A percentile compares a stretch with the other conserved stretches of the same genome.
These are phyloP conservation scores for Eimeria mitis DNA, from an alignment of 169 alveolate species.

Conservation along the genomic window DNA sequence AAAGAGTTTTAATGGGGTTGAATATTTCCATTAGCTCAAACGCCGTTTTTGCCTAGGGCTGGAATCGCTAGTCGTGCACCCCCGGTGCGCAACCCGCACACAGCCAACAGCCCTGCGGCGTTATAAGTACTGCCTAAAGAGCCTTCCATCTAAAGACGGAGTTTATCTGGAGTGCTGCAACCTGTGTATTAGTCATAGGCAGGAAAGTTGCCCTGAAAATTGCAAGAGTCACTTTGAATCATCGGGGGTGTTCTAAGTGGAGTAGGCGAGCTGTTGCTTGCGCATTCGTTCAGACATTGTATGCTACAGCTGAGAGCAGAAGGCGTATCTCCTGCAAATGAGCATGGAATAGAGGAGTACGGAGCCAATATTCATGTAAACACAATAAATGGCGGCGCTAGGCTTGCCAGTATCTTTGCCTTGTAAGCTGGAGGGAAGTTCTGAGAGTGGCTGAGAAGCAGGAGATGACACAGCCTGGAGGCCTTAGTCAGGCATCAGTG, in stretches of 20 bases:
- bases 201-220: neutral
- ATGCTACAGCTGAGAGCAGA: neutral
- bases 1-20: neutral
- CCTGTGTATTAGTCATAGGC: neutral
- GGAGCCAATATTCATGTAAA: neutral
- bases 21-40: neutral
- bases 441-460: neutral
- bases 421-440: neutral
- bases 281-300: neutral
- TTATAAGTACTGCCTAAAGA: neutral
- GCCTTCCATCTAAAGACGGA: neutral
- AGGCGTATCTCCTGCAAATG: neutral
- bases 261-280: neutral
- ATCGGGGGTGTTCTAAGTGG: neutral
- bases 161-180: neutral
- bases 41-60: neutral
- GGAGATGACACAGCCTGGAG: neutral
- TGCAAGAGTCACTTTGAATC: neutral
- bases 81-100: constrained; percentile 52
- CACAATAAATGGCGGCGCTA: neutral
- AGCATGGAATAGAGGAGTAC: neutral
- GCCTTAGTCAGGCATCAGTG: neutral
- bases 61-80: constrained; percentile 19
- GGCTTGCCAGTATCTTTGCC: neutral
- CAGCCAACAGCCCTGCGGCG: constrained; percentile 57